Evolutionary conservation across 2,329 filamentous ascomycete genomes (phyloP), one percentile per base, ranked within the genome.

Genomic region (Botrytis fragariae): DNA sequence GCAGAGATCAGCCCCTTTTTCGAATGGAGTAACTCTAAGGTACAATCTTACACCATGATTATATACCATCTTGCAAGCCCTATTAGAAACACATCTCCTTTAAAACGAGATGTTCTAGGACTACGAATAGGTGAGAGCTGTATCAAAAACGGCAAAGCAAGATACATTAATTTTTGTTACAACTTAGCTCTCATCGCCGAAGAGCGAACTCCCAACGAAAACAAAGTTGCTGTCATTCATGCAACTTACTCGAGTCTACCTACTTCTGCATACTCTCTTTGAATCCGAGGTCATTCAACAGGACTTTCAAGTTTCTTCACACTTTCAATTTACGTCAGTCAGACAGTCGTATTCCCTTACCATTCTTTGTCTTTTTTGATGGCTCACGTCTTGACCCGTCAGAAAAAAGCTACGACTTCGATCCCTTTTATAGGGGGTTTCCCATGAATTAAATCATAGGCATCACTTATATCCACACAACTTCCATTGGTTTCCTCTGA

Each of bases 121-220:
- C 42, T 45, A 45, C 7, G 7, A 22, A 14, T 45, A 22, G 3
- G 3, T 20, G 7, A 45, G 44, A 22, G 18, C 20, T 16, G 6
- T 1, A 45, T 45, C 2, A 2, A 6, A 20, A 45, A 45, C 45
- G 22, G 4, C 22, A 25, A 25, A 25, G 0, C 45, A n/a, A 54
- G 1, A 54, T 54, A 16, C 5, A n/a, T 7, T 1, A 1, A 14
- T n/a, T 51, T 25, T 54, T 16, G 0, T n/a, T 54, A 12, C 25
- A n/a, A 10, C 25, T 54, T n/a, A 4, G 2, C 7, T 7, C 12
- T 54, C 12, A n/a, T 16, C 5, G 5, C 25, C 25, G 12, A 54
- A n/a, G 12, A n/a, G 2, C n/a, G 0, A 1, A n/a, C 12, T 54
- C 12, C 16, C 12, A n/a, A 0, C 12, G 12, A 54, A 16, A 54